Evolutionary conservation across 331 rosid species (phyloP).

Genomic region (Malus hybrid): DNA sequence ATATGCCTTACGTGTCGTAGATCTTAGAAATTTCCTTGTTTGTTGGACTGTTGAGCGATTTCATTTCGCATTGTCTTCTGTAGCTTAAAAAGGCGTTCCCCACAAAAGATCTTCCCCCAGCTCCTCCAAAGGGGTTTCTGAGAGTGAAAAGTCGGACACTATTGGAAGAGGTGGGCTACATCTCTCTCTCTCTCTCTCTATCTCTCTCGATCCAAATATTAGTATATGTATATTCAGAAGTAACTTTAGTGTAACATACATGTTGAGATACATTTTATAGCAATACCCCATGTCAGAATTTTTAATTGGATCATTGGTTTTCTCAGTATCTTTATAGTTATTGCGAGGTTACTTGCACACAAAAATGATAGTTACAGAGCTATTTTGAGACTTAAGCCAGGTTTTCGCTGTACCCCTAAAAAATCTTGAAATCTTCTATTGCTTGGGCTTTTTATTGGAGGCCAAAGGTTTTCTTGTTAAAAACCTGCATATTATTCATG

Average conservation of each 20-base stretch:
- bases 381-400: too few relatives aligned
- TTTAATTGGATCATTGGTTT: too few relatives aligned
- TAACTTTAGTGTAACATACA: not conserved
- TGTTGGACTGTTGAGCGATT: not conserved
- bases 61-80: conserved; percentile 15
- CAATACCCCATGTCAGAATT: not conserved
- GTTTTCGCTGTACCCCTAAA: too few relatives aligned
- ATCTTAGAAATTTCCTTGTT: not conserved
- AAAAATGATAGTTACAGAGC: too few relatives aligned
- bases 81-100: conserved; percentile 72
- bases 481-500: too few relatives aligned
- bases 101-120: conserved; percentile 51
- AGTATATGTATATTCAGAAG: not conserved
- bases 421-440: too few relatives aligned
- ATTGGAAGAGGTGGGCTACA: conserved; percentile 61
- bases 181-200: conserved; percentile 5
- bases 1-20: not conserved
- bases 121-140: conserved; percentile 71
- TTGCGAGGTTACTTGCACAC: too few relatives aligned
- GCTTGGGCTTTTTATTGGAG: too few relatives aligned
- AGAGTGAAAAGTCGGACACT: conserved; percentile 41
- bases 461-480: too few relatives aligned
- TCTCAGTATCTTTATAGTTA: too few relatives aligned
- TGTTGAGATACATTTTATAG: not conserved
- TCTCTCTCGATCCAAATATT: not conserved